Percentiles rank a stretch among this genome's conserved stretches.
phyloP scores from a whole-genome alignment of 2,329 filamentous ascomycete genomes.

The Colletotrichum sp. region DNA sequence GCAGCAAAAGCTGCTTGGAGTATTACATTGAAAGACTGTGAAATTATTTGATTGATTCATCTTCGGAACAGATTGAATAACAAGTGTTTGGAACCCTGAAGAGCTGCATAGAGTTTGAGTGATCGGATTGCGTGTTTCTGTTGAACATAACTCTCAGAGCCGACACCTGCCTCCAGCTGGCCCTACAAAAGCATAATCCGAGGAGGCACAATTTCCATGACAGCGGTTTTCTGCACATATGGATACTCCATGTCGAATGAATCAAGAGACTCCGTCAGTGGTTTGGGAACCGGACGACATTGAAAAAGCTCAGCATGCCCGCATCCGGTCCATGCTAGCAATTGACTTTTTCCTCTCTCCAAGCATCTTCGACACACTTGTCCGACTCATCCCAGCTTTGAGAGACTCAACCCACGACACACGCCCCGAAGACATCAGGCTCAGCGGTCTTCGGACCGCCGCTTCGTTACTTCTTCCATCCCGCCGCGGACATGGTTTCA shows the following conservation, averaged over 20 bases:
- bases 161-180: not conserved
- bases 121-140: not conserved
- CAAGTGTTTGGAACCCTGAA: not conserved
- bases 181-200: not conserved
- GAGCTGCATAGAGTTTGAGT: not conserved
- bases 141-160: not conserved
- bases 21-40: not conserved
- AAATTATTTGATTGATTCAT: not conserved
- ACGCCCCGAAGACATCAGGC: not conserved
- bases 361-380: not conserved
- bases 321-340: not conserved
- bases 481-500: slow-evolving; percentile 6
- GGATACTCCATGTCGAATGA: not conserved
- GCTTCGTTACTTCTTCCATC: not conserved
- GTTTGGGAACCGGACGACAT: not conserved
- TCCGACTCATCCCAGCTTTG: not conserved
- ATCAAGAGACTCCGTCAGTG: not conserved
- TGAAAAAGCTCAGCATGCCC: not conserved
- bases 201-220: not conserved
- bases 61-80: not conserved
- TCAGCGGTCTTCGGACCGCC: not conserved
- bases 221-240: not conserved
- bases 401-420: not conserved
- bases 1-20: not conserved
- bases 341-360: not conserved